Evolutionary conservation across 2,329 filamentous ascomycete genomes (phyloP).

Genomic region (Colletotrichum cuscutae): DNA sequence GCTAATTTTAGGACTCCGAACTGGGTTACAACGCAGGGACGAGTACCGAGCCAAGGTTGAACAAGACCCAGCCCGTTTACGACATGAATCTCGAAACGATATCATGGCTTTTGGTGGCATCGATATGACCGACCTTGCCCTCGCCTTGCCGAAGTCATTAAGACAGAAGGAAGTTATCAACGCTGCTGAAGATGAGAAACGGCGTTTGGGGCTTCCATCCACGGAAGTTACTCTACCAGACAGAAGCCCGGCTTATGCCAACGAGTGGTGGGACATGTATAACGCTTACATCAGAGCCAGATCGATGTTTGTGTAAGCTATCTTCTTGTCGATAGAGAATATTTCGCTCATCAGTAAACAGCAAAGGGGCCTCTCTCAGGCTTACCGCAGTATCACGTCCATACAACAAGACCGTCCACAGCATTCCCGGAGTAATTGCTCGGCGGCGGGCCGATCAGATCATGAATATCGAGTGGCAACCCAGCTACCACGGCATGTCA

Average conservation of each 20-base stretch:
- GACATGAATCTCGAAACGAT: background rate
- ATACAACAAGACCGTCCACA: background rate
- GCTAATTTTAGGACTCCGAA: background rate
- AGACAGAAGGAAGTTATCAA: background rate
- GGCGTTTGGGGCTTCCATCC: background rate
- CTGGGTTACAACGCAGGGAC: background rate
- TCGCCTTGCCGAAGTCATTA: background rate
- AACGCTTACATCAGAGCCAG: background rate
- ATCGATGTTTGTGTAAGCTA: background rate
- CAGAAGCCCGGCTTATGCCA: background rate
- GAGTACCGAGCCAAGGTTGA: background rate
- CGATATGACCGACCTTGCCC: background rate
- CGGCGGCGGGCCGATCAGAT: constrained; percentile 16
- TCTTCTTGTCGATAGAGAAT: background rate
- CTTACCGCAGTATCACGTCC: background rate
- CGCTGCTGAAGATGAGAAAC: background rate
- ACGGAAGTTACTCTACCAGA: background rate
- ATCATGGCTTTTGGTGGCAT: constrained; percentile 4
- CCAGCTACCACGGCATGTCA: background rate
- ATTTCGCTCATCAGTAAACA: background rate
- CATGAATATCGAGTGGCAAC: constrained; percentile 29
- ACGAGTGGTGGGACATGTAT: background rate
- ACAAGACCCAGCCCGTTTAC: background rate
- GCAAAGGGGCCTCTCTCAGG: background rate
- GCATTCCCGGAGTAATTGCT: constrained; percentile 9